Base-by-base conservation (phyloP, 2,329 filamentous ascomycete species). In the Sarocladiaceae sp. region DNA sequence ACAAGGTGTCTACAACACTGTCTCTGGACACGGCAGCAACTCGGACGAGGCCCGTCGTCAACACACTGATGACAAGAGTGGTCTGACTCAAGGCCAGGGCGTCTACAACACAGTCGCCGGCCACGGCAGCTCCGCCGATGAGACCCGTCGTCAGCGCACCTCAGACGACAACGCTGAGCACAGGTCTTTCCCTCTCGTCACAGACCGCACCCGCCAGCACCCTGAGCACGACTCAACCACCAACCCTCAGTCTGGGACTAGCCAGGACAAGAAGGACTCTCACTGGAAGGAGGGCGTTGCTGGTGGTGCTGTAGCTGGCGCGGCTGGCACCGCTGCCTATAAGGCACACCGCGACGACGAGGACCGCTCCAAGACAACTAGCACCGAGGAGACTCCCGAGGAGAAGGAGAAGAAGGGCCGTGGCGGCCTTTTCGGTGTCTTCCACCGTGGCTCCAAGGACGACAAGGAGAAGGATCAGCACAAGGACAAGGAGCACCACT, bases 251-350 rank as follows among this genome's bases (percentile, higher is more conserved):
- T 20, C 18, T 12, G 17, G 37, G 13, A 20, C 17, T 29, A 37
- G 31, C 11, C 13, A 26, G 11, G 23, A 46, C 17, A 46, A 46
- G 46, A 37, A 50, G 20, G 47, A 33, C n/a, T 50, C 47, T 3
- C 17, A 50, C 31, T 50, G 47, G 47, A 50, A 50, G 20, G 44
- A 48, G 26, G 47, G 47, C n/a, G 11, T 20, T 25, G 47, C 47
- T 28, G 47, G 47, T 13, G 47, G 17, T 11, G 31, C 47, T 35
- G 47, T 36, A 3, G 20, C 33, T 17, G 47, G 47, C 3, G 47
- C 31, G 25, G 47, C 47, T 50, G 47, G 47, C 11, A 33, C 47
- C 6, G 29, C 47, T 20, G 33, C 47, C 15, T 37, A 36, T 23
- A 26, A 26, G 22, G 47, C 47, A 13, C n/a, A 18, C 4, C 47